Percentiles rank a stretch among this genome's conserved stretches.
Conservation (phyloP, 805 yeast species). For the Metschnikowia kofuensis region DNA sequence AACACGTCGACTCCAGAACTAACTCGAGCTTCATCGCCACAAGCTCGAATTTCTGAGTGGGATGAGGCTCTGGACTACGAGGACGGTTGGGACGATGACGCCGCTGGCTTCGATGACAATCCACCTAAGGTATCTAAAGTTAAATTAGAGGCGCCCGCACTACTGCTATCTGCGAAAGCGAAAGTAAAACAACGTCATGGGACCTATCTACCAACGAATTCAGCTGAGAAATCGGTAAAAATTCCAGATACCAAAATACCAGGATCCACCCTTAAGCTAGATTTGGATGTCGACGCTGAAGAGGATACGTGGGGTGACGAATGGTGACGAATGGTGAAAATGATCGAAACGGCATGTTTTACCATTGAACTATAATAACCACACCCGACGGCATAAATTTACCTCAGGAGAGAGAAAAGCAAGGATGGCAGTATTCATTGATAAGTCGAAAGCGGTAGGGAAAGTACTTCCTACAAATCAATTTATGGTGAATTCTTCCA, state of each 20-base stretch:
- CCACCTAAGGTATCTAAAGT: not conserved
- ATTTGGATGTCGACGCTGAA: slow-evolving; percentile 25
- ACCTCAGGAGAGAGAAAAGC: too few relatives aligned
- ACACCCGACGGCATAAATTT: too few relatives aligned
- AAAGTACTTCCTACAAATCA: too few relatives aligned
- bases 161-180: not conserved
- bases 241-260: slow-evolving; percentile 19
- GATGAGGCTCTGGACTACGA: slow-evolving; percentile 21
- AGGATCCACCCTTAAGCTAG: slow-evolving; percentile 25
- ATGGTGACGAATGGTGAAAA: slow-evolving; percentile 9
- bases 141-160: not conserved
- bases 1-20: slow-evolving; percentile 38
- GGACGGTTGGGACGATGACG: slow-evolving; percentile 14
- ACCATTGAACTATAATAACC: too few relatives aligned
- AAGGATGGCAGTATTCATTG: too few relatives aligned
- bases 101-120: not conserved
- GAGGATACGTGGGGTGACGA: slow-evolving; percentile 32
- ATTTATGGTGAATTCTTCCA: too few relatives aligned
- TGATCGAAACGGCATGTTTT: too few relatives aligned
- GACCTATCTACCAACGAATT: not conserved
- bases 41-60: slow-evolving; percentile 6
- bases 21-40: slow-evolving; percentile 28
- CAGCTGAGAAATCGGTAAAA: slow-evolving; percentile 22
- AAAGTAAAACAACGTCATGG: not conserved
- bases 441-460: too few relatives aligned